Base-by-base conservation (phyloP, 192 early-diverging fungal species). In the Glomus cerebriforme region DNA sequence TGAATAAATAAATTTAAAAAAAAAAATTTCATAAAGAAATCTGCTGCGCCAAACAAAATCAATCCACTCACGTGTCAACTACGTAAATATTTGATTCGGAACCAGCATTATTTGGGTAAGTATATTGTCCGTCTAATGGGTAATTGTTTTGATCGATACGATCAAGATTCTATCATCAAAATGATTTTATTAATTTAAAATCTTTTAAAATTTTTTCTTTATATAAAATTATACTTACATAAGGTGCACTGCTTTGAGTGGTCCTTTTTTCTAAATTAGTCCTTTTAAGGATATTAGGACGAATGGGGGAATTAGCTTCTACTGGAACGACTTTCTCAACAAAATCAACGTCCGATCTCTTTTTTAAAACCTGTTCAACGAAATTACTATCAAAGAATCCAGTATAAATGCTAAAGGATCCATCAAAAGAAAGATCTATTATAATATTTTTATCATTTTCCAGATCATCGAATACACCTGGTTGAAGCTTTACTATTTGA, bases 111-210 rank as follows among this genome's bases (percentile, higher is more conserved):
- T 80, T 85, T 7, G 89, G 91, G 80, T 92, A 95, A 29, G 60
- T 35, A 76, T 85, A 89, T 17, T 80, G 78, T 9, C 81, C 82
- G 27, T 74, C n/a, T 12, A 88, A 74, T 22, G 91, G 91, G 22
- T 90, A 82, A 39, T 79, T 71, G 19, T 78, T 60, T 78, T 87
- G 82, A 89, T 88, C 92, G 65, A 97, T 91, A 75, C 95, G 94
- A 62, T 92, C 88, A 43, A 98, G 26, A 27, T 73, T 69, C 62
- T 64, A 15, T 64, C 15, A 27, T 19, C 13, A 39, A 39, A 39
- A 39, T 39, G 8, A 54, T 17, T 19, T 54, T 4, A 54, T 19
- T 54, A 54, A 39, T 39, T 39, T 8, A 3, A 54, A 54, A n/a
- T n/a, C n/a, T n/a, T n/a, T 15, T 0, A 19, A 19, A 19, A 19